These are phyloP conservation scores for Earliella scabrosa DNA, from an alignment of 1,284 basidiomycete species.

Conservation along the genomic window DNA sequence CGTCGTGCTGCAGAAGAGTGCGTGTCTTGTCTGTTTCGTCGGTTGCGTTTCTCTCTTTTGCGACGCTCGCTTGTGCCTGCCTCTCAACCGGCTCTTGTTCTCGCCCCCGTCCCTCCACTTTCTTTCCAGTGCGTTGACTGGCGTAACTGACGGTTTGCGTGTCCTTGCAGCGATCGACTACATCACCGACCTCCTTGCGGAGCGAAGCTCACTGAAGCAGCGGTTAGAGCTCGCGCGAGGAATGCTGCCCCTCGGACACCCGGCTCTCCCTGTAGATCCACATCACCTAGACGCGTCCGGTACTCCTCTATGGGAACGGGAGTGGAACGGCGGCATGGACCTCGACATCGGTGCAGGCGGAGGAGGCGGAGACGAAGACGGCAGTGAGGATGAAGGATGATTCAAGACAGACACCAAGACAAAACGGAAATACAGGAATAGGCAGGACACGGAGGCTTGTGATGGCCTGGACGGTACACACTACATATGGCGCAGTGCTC, in stretches of 20 bases:
- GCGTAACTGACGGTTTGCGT: neutral
- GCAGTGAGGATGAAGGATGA: slow-evolving; percentile 27
- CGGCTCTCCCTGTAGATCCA: slow-evolving; percentile 43
- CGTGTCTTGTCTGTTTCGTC: slow-evolving; percentile 34
- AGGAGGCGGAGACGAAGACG: slow-evolving; percentile 41
- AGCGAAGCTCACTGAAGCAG: slow-evolving; percentile 56
- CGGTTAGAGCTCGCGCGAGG: slow-evolving; percentile 65
- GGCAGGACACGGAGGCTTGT: too few species aligned
- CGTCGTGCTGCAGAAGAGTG: slow-evolving; percentile 83
- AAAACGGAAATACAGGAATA: too few species aligned
- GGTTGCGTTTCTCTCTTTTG: slow-evolving; percentile 1
- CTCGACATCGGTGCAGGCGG: slow-evolving; percentile 50
- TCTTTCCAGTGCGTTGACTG: neutral
- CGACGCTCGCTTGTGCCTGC: neutral
- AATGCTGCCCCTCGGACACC: slow-evolving; percentile 59
- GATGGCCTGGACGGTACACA: neutral
- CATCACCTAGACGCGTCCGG: slow-evolving; percentile 35
- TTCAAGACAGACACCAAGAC: too few species aligned
- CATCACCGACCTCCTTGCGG: slow-evolving; percentile 63
- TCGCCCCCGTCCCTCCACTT: neutral
- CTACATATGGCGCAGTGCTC: neutral
- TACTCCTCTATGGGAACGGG: slow-evolving; percentile 70
- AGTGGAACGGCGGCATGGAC: slow-evolving; percentile 74
- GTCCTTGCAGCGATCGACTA: slow-evolving; percentile 77
- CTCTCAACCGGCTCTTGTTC: too few species aligned